Base-by-base conservation (phyloP, 2,329 filamentous ascomycete genomes). In the Fusarium sp. region DNA sequence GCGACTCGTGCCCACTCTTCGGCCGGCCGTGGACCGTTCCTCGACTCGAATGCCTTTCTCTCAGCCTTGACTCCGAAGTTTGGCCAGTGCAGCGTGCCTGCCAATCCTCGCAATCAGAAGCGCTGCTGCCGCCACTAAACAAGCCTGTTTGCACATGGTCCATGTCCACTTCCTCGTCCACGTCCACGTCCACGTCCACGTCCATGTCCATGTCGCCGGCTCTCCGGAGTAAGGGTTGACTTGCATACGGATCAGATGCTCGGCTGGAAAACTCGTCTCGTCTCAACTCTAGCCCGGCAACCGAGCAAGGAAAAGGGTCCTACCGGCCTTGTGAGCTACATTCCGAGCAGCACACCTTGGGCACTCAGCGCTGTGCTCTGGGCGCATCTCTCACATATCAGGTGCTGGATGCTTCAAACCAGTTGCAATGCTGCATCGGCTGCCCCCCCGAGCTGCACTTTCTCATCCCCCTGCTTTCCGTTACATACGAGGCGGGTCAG, bases 401-500 rank as follows among this genome's bases (percentile, higher is more conserved):
- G 51, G 63, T 65, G 61, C 58, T 61, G 64, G 50, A 62, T 57
- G 44, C 29, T 62, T 61, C 61, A 67, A 69, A 64, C 58, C 54
- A 42, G 59, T 50, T 58, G 18, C 11, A 70, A 55, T 67, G 58
- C 65, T 61, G 58, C 62, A 44, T 51, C 63, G 61, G 62, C 58
- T 61, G 57, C 34, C 49, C 64, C 59, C 38, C 42, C 61, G 25
- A 60, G 42, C 49, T 63, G 64, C 61, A 36, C 46, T 58, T 65
- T 58, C 51, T 56, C 46, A 54, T 59, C 60, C 71, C 69, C 69
- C 67, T 70, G 68, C 50, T 57, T 68, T 65, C 49, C 51, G 69
- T 74, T 73, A 66, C 71, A 75, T 74, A 62, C 70, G 67, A 70
- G 68, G 65, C 64, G 70, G 64, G 69, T 68, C 69, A 60, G 56